A percentile compares a stretch with the other conserved stretches of the same genome.
Conservation (phyloP, 1,139 yeast genomes). For the Geotrichum bryndzae region DNA sequence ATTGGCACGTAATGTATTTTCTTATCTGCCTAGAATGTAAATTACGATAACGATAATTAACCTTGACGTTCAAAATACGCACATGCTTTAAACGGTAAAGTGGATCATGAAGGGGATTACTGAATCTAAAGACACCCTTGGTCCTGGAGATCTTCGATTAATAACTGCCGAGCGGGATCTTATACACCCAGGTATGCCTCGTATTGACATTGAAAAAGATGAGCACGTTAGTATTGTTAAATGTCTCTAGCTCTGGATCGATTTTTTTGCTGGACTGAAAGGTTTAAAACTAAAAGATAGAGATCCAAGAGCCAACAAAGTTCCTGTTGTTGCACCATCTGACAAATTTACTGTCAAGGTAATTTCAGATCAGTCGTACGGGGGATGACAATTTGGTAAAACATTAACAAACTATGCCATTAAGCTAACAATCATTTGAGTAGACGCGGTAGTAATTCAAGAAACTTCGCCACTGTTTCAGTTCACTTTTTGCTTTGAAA, state of each 20-base stretch:
- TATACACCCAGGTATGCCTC: conserved; percentile 82
- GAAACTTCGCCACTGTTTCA: too few species aligned
- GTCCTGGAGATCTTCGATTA: conserved; percentile 84
- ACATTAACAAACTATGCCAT: too few species aligned
- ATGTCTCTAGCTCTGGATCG: conserved; percentile 92
- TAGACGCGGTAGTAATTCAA: too few species aligned
- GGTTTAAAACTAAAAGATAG: conserved; percentile 72
- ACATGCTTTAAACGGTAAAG: conserved; percentile 61
- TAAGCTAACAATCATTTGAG: too few species aligned
- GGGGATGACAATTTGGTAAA: conserved; percentile 32
- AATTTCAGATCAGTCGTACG: conserved; percentile 72
- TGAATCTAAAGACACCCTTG: conserved; percentile 69
- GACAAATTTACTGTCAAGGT: conserved; percentile 67
- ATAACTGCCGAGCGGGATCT: conserved; percentile 94
- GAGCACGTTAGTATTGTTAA: conserved; percentile 35
- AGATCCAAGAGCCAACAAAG: conserved; percentile 64
- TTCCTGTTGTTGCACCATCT: conserved; percentile 61
- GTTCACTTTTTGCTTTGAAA: too few species aligned
- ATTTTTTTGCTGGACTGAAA: conserved; percentile 66
- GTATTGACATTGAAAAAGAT: conserved; percentile 46
- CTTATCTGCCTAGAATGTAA: too few species aligned
- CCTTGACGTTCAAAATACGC: conserved; percentile 34
- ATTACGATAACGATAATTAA: too few species aligned
- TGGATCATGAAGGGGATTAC: conserved; percentile 90
- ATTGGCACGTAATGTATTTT: too few species aligned